phyloP scores from a whole-genome alignment of 192 early-diverging fungal species.

The Umbelopsis ramanniana region DNA sequence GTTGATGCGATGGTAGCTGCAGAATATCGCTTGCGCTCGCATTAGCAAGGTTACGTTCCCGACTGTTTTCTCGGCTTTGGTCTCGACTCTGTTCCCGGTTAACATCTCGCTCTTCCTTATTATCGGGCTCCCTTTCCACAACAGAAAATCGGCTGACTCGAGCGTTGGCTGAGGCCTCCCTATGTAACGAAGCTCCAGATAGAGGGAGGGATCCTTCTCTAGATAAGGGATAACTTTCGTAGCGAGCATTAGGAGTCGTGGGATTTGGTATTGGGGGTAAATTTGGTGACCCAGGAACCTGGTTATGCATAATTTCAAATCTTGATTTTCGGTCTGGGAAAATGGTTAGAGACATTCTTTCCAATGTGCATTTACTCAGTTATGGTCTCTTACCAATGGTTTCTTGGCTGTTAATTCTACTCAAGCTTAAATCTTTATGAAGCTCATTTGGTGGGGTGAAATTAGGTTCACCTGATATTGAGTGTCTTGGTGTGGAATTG shows the following conservation, averaged over 20 bases:
- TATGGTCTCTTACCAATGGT: constrained; percentile 17
- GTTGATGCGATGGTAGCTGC: not conserved
- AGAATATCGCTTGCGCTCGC: not conserved
- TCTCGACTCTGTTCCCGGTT: not conserved
- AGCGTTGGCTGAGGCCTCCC: constrained; percentile 23
- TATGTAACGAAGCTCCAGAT: constrained; percentile 30
- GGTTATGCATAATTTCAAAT: constrained; percentile 39
- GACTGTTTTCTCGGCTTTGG: not conserved
- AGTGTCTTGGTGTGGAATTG: constrained; percentile 31
- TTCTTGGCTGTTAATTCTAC: constrained; percentile 26
- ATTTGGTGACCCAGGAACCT: constrained; percentile 3
- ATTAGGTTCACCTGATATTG: not conserved
- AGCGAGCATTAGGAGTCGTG: not conserved
- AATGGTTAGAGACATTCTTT: not conserved
- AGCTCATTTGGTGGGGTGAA: not conserved
- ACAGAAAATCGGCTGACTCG: constrained; percentile 19
- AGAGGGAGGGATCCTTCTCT: constrained; percentile 28
- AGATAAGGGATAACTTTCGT: constrained; percentile 23
- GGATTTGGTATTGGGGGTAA: not conserved
- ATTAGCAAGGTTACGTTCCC: not conserved
- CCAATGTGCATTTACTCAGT: not conserved
- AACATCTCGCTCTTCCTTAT: not conserved
- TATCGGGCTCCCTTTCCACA: constrained; percentile 11
- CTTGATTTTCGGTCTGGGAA: constrained; percentile 42
- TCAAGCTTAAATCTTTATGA: not conserved